Percentiles rank a stretch among this genome's conserved stretches.
phyloP scores from a whole-genome alignment of 23 red algal species.

The Gracilaria gracilis region DNA sequence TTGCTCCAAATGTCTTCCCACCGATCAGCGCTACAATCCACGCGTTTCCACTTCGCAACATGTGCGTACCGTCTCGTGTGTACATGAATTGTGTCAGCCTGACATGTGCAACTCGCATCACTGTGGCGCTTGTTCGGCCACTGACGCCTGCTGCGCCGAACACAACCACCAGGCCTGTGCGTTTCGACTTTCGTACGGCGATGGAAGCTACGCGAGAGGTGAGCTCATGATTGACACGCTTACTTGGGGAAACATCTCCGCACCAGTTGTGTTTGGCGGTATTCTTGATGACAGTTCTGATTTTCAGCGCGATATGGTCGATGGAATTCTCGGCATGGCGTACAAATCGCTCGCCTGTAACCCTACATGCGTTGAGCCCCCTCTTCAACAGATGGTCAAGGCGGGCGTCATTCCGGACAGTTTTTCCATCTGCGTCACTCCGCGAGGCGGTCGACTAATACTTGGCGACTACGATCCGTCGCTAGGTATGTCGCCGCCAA shows the following conservation, averaged over 20 bases:
- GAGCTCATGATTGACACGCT: slow-evolving; percentile 79
- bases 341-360: slow-evolving; percentile 90
- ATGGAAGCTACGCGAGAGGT: slow-evolving; percentile 80
- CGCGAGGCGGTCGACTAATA: slow-evolving; percentile 81
- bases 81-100: slow-evolving; percentile 68
- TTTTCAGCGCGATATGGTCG: slow-evolving; percentile 83
- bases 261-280: slow-evolving; percentile 81
- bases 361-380: slow-evolving; percentile 87
- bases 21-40: slow-evolving; percentile 91
- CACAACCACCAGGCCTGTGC: slow-evolving; percentile 73
- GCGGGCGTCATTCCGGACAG: slow-evolving; percentile 69
- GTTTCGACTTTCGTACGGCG: slow-evolving; percentile 80
- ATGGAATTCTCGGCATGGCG: slow-evolving; percentile 94
- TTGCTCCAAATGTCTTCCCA: slow-evolving; percentile 71
- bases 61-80: slow-evolving; percentile 58
- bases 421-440: slow-evolving; percentile 84
- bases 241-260: slow-evolving; percentile 71
- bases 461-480: slow-evolving; percentile 79
- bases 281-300: slow-evolving; percentile 73
- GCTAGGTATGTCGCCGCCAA: slow-evolving; percentile 36
- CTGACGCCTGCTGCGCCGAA: slow-evolving; percentile 83
- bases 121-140: slow-evolving; percentile 73
- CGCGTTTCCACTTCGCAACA: slow-evolving; percentile 32
- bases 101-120: slow-evolving; percentile 69
- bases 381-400: slow-evolving; percentile 92